Evolutionary conservation across 192 early-diverging fungal genomes (phyloP), one percentile per base, ranked within the genome.

Genomic region (Coemansia sp.): DNA sequence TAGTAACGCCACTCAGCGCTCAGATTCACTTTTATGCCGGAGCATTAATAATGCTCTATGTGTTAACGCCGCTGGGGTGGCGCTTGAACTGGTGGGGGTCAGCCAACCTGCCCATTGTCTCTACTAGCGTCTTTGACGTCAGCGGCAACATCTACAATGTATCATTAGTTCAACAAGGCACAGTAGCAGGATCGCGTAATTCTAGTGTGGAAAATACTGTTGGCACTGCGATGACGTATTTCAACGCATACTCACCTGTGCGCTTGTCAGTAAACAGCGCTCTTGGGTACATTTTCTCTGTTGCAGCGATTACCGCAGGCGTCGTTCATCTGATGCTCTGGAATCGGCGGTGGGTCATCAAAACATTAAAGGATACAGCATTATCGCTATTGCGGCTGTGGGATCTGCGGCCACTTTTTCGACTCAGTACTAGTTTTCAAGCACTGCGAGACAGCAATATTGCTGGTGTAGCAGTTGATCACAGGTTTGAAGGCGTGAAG

Each of bases 1-100:
- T 94, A 0, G 86, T 88, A 18, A 87, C 90, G 21, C 92, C 92
- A 62, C 90, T 86, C 50, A 88, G 86, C 82, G 87, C 87, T 13
- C 77, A 85, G 39, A 76, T 85, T 41, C 91, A 91, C 65, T 86
- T 89, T 75, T 84, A 90, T 28, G 79, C 79, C 2, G 88, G 88
- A 0, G 86, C 87, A 12, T 59, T 86, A 5, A 77, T 89, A 31
- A 87, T 90, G 69, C 85, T 89, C 66, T 94, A 89, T 81, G 62
- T 92, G 60, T 53, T 91, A 33, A 86, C 87, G 11, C 93, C 92
- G 12, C 71, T 85, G 35, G 78, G 86, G 20, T 91, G 89, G 66
- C 87, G 82, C 67, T 72, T 85, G 55, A 72, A 91, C 68, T 62
- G 83, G 77, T 89, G 87, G 89, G 81, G 73, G 1, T 72, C 83